A percentile compares a stretch with the other conserved stretches of the same genome.
phyloP scores from a whole-genome alignment of 2,329 filamentous ascomycete genomes.

The Aurifilum marmelostoma region DNA sequence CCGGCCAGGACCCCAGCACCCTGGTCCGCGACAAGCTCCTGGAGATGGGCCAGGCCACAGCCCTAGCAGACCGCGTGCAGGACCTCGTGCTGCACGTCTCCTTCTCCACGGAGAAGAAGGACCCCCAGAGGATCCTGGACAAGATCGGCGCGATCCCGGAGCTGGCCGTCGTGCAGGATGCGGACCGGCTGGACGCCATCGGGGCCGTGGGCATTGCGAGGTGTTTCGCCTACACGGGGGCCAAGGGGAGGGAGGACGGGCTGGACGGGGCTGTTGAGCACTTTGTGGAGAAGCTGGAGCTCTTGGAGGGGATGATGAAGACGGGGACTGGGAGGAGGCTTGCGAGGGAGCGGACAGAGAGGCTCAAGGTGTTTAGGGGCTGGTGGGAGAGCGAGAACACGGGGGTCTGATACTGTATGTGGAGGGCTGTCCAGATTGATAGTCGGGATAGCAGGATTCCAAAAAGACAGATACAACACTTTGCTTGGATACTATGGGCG shows the following conservation, averaged over 20 bases:
- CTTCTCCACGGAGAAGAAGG: conserved; percentile 72
- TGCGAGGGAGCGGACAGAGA: conserved; percentile 56
- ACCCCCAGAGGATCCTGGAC: conserved; percentile 60
- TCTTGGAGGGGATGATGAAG: conserved; percentile 67
- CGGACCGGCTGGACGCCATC: conserved; percentile 86
- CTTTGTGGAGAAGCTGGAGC: conserved; percentile 75
- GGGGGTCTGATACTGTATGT: not conserved
- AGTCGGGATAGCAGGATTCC: not conserved
- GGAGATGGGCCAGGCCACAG: conserved; percentile 58
- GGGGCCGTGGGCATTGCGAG: conserved; percentile 84
- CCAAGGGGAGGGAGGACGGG: conserved; percentile 51
- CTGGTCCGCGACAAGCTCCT: conserved; percentile 60
- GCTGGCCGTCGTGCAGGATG: conserved; percentile 85
- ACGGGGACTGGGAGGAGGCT: conserved; percentile 57
- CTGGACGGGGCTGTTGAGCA: conserved; percentile 72
- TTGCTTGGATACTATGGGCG: too few relatives aligned
- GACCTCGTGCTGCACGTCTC: conserved; percentile 77
- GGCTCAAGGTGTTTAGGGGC: conserved; percentile 55
- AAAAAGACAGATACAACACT: too few relatives aligned
- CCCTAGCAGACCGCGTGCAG: conserved; percentile 69
- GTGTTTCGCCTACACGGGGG: conserved; percentile 76
- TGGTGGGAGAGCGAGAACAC: conserved; percentile 59
- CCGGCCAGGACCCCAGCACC: conserved; percentile 59
- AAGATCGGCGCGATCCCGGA: conserved; percentile 71
- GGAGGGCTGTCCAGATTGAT: too few relatives aligned